Evolutionary conservation across 2,329 filamentous ascomycete genomes (phyloP).

Genomic region (Pseudofabraea citricarpa): DNA sequence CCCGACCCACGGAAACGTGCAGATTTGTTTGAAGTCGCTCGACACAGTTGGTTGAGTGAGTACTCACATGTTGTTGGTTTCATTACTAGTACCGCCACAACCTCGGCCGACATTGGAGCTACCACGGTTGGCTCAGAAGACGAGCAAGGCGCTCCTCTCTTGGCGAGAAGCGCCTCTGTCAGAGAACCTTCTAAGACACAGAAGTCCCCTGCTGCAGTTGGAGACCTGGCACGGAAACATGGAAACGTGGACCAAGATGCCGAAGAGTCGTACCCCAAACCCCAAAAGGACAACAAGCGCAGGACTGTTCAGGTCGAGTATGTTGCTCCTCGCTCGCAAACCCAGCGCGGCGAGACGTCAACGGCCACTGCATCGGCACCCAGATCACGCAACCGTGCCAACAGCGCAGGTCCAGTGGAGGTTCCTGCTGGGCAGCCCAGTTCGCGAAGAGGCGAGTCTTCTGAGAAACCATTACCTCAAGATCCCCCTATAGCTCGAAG

Average conservation of each 20-base stretch:
- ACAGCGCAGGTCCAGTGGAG: slow-evolving; percentile 48
- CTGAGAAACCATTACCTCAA: slow-evolving; percentile 55
- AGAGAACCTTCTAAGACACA: slow-evolving; percentile 74
- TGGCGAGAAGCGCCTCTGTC: slow-evolving; percentile 88
- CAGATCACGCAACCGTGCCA: slow-evolving; percentile 48
- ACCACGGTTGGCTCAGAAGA: slow-evolving; percentile 61
- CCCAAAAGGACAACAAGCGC: slow-evolving; percentile 77
- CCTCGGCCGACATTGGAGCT: slow-evolving; percentile 77
- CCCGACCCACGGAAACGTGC: slow-evolving; percentile 92
- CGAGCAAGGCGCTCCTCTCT: slow-evolving; percentile 49
- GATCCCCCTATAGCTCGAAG: slow-evolving; percentile 46
- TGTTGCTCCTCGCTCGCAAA: slow-evolving; percentile 84
- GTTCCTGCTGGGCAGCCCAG: slow-evolving; percentile 22
- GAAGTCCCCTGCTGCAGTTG: slow-evolving; percentile 47
- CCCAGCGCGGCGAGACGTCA: slow-evolving; percentile 54
- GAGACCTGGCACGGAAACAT: slow-evolving; percentile 67
- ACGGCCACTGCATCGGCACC: slow-evolving; percentile 30
- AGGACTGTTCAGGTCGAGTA: slow-evolving; percentile 97
- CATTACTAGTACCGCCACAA: slow-evolving; percentile 93
- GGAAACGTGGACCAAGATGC: slow-evolving; percentile 67
- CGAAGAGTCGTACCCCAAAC: slow-evolving; percentile 59
- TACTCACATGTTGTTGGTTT: slow-evolving; percentile 96
- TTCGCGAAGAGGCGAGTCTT: slow-evolving; percentile 31
- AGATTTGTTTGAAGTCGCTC: slow-evolving; percentile 93
- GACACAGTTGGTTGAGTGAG: slow-evolving; percentile 97